Base-by-base conservation (phyloP, 2,329 filamentous ascomycete species). In the Fusarium torreyae region DNA sequence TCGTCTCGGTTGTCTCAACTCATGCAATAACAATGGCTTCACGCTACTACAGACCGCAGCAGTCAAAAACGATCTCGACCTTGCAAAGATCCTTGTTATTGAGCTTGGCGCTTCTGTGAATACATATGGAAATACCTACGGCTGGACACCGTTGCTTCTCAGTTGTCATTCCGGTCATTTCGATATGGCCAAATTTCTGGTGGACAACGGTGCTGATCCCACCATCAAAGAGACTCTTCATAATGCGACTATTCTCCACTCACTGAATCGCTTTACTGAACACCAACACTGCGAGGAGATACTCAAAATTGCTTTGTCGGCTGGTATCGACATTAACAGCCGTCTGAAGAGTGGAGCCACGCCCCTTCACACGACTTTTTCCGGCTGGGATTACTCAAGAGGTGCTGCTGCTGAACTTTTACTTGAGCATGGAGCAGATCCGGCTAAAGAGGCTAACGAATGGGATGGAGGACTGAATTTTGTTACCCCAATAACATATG, bases 121-220 rank as follows among this genome's bases (percentile, higher is more conserved):
- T 5, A 14, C 13, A 17, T 17, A 28, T 1, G 54, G 54, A 1
- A 57, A 57, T 3, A 57, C 54, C 4, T 22, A 40, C 7, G 44
- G 54, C 15, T 57, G 54, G 54, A 40, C 44, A 1, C 54, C 54
- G 8, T 6, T 57, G 17, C 36, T 50, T 15, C 17, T 57, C 17
- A 43, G 44, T 17, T 57, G 34, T 1, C 36, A 57, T 9, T 56
- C 34, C 3, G 43, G 43, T 6, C 18, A 49, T 11, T 56, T 56
- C 1, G 8, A 15, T 2, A 48, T 56, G 8, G 43, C 26, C 1
- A 56, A 49, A 5, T 28, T 28, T 1, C 34, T 56, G 0, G 17
- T 56, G 1, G 24, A 40, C 0, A 33, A 57, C 1, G 38, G 54
- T 3, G 38, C 54, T n/a, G 44, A 57, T 5, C 8, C 28, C 1